phyloP scores from a whole-genome alignment of 176 grass and related monocot genomes.

The Thalia dealbata region DNA sequence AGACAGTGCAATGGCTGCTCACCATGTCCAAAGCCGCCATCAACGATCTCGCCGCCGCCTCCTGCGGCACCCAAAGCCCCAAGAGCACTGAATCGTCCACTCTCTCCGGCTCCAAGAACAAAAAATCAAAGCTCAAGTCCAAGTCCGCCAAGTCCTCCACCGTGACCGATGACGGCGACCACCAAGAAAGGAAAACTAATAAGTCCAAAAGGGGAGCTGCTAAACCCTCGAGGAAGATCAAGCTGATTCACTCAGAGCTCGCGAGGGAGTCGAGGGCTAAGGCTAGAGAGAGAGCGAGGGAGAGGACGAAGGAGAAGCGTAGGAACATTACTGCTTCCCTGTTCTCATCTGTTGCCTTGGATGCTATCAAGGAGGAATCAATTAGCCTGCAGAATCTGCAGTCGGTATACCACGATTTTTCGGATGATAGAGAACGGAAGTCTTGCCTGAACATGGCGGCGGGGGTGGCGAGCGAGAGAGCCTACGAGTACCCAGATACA shows the following conservation, averaged over 20 bases:
- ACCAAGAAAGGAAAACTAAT: constrained; percentile 37
- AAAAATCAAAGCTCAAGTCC: neutral
- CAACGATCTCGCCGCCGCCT: constrained; percentile 30
- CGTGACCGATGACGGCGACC: neutral
- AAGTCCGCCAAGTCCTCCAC: neutral
- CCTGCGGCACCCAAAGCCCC: neutral
- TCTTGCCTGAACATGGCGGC: too few relatives aligned
- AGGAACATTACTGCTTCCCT: constrained; percentile 15
- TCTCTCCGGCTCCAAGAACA: constrained; percentile 28
- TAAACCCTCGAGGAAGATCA: constrained; percentile 27
- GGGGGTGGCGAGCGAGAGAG: neutral
- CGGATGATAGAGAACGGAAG: neutral
- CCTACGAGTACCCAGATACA: neutral
- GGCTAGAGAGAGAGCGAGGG: constrained; percentile 74
- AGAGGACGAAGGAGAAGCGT: constrained; percentile 77
- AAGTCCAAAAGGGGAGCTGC: constrained; percentile 21
- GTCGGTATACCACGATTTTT: neutral
- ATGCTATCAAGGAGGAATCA: neutral
- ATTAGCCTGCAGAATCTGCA: neutral
- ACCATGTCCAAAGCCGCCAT: constrained; percentile 63
- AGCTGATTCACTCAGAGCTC: constrained; percentile 24
- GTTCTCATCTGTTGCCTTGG: neutral
- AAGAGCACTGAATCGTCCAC: constrained; percentile 26
- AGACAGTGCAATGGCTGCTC: constrained; percentile 91
- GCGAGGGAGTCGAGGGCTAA: constrained; percentile 64